phyloP scores from a whole-genome alignment of 805 yeast species.

The Teunomyces barrocoloradensis region DNA sequence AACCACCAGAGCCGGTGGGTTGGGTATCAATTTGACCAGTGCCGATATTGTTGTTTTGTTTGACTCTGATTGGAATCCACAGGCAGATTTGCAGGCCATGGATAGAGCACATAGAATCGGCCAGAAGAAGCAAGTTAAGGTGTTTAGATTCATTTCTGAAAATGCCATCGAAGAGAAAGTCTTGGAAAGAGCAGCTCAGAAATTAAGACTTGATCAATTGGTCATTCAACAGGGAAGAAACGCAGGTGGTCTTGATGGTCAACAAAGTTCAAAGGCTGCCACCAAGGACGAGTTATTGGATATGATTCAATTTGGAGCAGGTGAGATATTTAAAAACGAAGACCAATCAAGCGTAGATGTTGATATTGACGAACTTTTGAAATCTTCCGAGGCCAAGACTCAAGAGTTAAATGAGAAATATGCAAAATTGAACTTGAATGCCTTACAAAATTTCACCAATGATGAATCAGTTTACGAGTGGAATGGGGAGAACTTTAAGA shows the following conservation, averaged over 20 bases:
- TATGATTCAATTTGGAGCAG: slow-evolving; percentile 85
- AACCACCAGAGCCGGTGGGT: slow-evolving; percentile 88
- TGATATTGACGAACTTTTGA: slow-evolving; percentile 61
- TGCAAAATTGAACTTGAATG: slow-evolving; percentile 68
- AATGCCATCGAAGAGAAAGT: slow-evolving; percentile 84
- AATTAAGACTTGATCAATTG: slow-evolving; percentile 72
- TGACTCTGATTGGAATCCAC: slow-evolving; percentile 89
- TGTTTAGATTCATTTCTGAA: slow-evolving; percentile 73
- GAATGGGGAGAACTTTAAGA: slow-evolving; percentile 82
- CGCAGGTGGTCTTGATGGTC: slow-evolving; percentile 28
- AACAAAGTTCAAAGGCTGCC: slow-evolving; percentile 37
- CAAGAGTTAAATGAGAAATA: slow-evolving; percentile 60
- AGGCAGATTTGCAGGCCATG: slow-evolving; percentile 87
- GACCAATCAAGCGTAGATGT: slow-evolving; percentile 29
- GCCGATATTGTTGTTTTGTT: slow-evolving; percentile 74
- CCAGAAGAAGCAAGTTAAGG: slow-evolving; percentile 79
- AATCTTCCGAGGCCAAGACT: slow-evolving; percentile 63
- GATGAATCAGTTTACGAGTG: slow-evolving; percentile 76
- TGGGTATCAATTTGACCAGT: slow-evolving; percentile 79
- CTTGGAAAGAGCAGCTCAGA: slow-evolving; percentile 77
- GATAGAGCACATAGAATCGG: slow-evolving; percentile 89
- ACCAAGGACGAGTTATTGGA: slow-evolving; percentile 71
- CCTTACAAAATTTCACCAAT: slow-evolving; percentile 70
- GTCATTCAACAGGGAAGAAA: slow-evolving; percentile 76
- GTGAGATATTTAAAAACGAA: slow-evolving; percentile 49